phyloP scores from a whole-genome alignment of 2,329 filamentous ascomycete species.

The Talaromyces piceae region DNA sequence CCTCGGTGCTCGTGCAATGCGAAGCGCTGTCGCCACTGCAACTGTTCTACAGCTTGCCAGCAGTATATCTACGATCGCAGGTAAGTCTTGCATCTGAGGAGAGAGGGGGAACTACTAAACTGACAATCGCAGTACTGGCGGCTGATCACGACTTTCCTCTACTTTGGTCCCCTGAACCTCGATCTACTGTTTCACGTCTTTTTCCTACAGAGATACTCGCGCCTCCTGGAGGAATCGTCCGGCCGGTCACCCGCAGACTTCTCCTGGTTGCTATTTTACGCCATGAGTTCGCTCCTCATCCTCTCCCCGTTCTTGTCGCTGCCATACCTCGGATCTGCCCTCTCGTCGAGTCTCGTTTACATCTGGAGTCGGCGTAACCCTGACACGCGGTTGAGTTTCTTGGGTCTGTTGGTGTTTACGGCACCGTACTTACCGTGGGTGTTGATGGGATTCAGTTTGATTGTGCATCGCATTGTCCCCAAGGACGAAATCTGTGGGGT shows the following conservation, averaged over 20 bases:
- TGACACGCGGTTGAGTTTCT: constrained; percentile 78
- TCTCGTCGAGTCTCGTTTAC: constrained; percentile 90
- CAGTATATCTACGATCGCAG: constrained; percentile 87
- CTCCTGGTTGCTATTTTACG: constrained; percentile 86
- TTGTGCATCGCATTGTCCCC: constrained; percentile 82
- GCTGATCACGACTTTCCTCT: constrained; percentile 90
- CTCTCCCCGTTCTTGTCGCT: constrained; percentile 84
- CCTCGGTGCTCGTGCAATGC: constrained; percentile 85
- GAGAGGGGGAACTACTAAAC: not conserved
- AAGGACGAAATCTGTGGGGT: constrained; percentile 97
- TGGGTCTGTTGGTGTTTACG: constrained; percentile 83
- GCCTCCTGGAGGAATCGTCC: constrained; percentile 90
- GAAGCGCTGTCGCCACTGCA: constrained; percentile 88
- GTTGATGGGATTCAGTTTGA: constrained; percentile 80
- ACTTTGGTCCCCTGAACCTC: constrained; percentile 89
- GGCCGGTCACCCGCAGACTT: constrained; percentile 87
- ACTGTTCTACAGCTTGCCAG: constrained; percentile 90
- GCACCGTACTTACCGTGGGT: constrained; percentile 97
- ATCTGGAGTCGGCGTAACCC: constrained; percentile 97
- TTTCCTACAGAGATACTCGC: constrained; percentile 93
- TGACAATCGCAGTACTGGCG: constrained; percentile 74
- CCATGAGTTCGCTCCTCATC: constrained; percentile 67
- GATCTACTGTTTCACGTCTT: constrained; percentile 97
- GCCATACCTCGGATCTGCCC: constrained; percentile 86
- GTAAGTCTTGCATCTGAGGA: constrained; percentile 42